These are phyloP conservation scores for Lipomyces starkeyi DNA, from an alignment of 805 yeast species.

Conservation along the genomic window DNA sequence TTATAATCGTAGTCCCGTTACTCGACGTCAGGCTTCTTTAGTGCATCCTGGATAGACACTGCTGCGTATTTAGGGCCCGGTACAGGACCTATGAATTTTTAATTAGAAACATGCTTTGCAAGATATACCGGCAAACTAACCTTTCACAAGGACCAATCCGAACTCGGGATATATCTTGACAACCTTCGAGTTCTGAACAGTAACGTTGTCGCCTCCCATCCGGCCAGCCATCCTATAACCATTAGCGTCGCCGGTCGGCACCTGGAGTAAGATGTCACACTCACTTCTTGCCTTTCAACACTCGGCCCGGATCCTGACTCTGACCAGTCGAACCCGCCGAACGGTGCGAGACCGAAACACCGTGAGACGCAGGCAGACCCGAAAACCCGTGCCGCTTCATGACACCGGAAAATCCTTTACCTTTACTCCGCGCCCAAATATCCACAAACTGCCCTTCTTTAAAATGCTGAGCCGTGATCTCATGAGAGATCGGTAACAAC, in stretches of 20 bases:
- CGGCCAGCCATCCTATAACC: conserved; percentile 81
- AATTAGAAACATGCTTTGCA: background rate
- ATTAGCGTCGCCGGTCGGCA: background rate
- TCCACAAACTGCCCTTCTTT: conserved; percentile 84
- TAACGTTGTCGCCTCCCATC: conserved; percentile 80
- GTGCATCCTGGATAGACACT: conserved; percentile 80
- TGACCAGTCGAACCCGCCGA: conserved; percentile 97
- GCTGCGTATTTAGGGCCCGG: conserved; percentile 84
- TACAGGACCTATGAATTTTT: conserved; percentile 59
- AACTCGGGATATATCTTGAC: conserved; percentile 79
- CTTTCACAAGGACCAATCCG: conserved; percentile 83
- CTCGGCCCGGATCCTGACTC: conserved; percentile 94
- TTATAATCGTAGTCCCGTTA: background rate
- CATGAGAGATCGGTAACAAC: conserved; percentile 76
- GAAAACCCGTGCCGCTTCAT: conserved; percentile 92
- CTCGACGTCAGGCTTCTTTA: conserved; percentile 45
- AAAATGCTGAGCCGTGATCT: conserved; percentile 82
- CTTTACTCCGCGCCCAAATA: conserved; percentile 77
- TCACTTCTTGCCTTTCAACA: conserved; percentile 85
- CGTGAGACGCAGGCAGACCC: conserved; percentile 93
- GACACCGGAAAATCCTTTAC: conserved; percentile 98
- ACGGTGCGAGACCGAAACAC: conserved; percentile 92
- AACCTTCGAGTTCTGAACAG: conserved; percentile 76
- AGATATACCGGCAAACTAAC: conserved; percentile 3
- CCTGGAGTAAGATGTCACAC: background rate